Evolutionary conservation across 176 grass and related monocot species (phyloP), one percentile per base, ranked within the genome.

Genomic region (Stipa capillata): DNA sequence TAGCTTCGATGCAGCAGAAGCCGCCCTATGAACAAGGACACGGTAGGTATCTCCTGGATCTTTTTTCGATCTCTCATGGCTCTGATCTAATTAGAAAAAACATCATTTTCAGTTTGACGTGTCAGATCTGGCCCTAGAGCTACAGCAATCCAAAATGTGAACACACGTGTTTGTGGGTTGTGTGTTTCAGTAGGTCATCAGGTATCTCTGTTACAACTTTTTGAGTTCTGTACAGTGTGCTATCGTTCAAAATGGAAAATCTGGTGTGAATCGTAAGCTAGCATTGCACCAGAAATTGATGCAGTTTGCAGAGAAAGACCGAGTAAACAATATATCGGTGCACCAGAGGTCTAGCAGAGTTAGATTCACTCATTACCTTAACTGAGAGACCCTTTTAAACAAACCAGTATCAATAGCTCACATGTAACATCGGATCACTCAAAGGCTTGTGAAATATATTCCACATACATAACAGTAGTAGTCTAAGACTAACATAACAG

Each of bases 1-100:
- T n/a, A 97, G 66, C 74, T 91, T 85, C 65, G 94, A 91, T 55
- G 87, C 89, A 87, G 96, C 90, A 71, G 88, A 89, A 64, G 85
- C 87, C 34, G 88, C 92, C 83, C 73, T 93, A 7, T 93, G 92
- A 65, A 99, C 82, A 69, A 99, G 80, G 17, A 69, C 66, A 48
- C 81, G 83, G 17, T 95, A 83, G 68, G 84, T 89, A 39, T 87
- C 85, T 45, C 83, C 89, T 36, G 91, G 56, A 69, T 85, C 83
- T 87, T 89, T 94, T 65, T 77, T 88, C 0, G 52, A 53, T 31
- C 80, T 87, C 61, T 87, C 80, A 42, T 0, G 83, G 83, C 90
- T 89, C 83, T 95, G 88, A 81, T 98, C 92, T 94, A 54, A 85
- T 76, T 56, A 48, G 31, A 81, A 69, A 5, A 42, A 18, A 20